phyloP scores from a whole-genome alignment of 768 basidiomycete species.

The Saitozyma sp. region DNA sequence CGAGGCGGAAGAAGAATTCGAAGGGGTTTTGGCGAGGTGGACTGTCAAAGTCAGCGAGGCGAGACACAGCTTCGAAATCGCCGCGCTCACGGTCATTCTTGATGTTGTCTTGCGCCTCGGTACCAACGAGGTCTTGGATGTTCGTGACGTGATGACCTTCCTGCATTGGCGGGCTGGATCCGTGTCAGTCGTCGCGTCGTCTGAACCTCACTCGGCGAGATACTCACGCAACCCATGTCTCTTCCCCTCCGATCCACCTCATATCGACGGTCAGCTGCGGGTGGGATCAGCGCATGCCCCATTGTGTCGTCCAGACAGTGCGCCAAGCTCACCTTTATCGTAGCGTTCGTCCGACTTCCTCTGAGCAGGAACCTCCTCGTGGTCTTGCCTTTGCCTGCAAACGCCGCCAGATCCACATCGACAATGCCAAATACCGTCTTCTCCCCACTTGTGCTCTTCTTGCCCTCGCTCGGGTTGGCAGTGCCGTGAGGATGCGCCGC shows the following conservation, averaged over 20 bases:
- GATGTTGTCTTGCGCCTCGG: slow-evolving; percentile 15
- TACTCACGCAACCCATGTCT: slow-evolving; percentile 41
- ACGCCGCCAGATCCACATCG: slow-evolving; percentile 41
- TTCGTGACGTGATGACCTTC: slow-evolving; percentile 45
- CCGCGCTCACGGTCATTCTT: slow-evolving; percentile 10
- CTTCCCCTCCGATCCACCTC: slow-evolving; percentile 35
- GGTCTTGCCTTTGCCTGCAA: slow-evolving; percentile 36
- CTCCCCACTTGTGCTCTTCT: slow-evolving; percentile 7
- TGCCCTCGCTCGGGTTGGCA: slow-evolving; percentile 12
- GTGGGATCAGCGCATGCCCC: not conserved
- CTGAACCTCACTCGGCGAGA: not conserved
- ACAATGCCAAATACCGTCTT: slow-evolving; percentile 30
- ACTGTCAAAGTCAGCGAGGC: not conserved
- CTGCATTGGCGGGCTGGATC: slow-evolving; percentile 34
- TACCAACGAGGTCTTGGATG: slow-evolving; percentile 27
- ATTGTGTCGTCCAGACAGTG: not conserved
- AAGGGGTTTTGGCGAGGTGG: slow-evolving; percentile 23
- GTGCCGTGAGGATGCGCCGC: slow-evolving; percentile 6
- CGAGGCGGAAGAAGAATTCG: slow-evolving; percentile 33
- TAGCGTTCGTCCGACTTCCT: slow-evolving; percentile 43
- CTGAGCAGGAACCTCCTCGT: slow-evolving; percentile 34
- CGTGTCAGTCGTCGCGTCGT: slow-evolving; percentile 1
- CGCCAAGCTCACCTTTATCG: slow-evolving; percentile 22
- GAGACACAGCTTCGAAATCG: too few relatives aligned
- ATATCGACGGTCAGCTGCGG: slow-evolving; percentile 27